These are phyloP conservation scores for Colletotrichum coccodes DNA, from an alignment of 2,329 filamentous ascomycete genomes.

Conservation along the genomic window DNA sequence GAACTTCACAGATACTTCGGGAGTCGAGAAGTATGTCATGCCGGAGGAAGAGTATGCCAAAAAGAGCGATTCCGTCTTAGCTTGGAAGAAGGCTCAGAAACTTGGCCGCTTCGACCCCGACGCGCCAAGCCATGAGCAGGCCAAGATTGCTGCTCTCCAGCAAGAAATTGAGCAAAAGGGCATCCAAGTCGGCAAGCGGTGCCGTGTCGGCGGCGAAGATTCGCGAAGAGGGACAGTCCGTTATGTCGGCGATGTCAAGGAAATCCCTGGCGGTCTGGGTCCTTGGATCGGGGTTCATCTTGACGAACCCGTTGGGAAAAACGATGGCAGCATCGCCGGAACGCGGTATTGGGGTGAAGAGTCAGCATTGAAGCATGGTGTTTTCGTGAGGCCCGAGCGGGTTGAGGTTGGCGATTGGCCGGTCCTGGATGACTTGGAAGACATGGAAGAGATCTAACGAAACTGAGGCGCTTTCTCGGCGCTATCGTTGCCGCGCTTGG, in stretches of 20 bases:
- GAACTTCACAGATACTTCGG: conserved; percentile 84
- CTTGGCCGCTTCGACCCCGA: conserved; percentile 95
- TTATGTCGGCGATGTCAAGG: conserved; percentile 79
- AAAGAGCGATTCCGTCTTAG: conserved; percentile 87
- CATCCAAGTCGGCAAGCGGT: conserved; percentile 71
- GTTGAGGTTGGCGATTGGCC: conserved; percentile 82
- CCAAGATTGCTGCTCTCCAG: conserved; percentile 75
- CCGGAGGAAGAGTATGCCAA: conserved; percentile 87
- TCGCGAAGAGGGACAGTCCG: conserved; percentile 74
- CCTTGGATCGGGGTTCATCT: conserved; percentile 80
- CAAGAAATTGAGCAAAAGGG: conserved; percentile 77
- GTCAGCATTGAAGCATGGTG: conserved; percentile 75
- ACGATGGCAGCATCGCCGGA: conserved; percentile 77
- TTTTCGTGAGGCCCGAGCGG: conserved; percentile 82
- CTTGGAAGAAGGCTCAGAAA: conserved; percentile 95
- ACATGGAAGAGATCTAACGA: conserved; percentile 77
- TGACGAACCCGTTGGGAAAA: conserved; percentile 85
- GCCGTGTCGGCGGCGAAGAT: conserved; percentile 75
- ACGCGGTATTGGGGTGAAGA: conserved; percentile 76
- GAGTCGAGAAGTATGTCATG: conserved; percentile 90
- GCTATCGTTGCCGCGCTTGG: conserved; percentile 14
- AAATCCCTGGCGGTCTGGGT: conserved; percentile 74
- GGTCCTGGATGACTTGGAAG: conserved; percentile 77
- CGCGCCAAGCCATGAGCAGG: conserved; percentile 77
- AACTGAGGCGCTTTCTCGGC: conserved; percentile 2